Percentiles rank a stretch among this genome's conserved stretches.
Evolutionary conservation across 306 rosid genomes (phyloP).

Genomic region (Citrullus amarus): DNA sequence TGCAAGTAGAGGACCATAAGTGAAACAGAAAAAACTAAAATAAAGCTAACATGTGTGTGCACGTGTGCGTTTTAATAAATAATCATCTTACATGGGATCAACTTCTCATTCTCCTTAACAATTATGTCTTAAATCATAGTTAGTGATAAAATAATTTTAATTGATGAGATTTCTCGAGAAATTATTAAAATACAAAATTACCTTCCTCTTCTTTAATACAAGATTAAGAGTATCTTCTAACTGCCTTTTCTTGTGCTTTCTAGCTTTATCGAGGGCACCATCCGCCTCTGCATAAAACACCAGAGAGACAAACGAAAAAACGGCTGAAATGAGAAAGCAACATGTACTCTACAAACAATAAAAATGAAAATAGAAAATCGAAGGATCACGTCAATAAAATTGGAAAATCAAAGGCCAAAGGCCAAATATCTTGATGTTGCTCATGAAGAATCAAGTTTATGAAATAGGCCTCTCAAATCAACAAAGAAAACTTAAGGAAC

Average conservation of each 20-base stretch:
- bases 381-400: neutral
- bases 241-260: constrained; percentile 97
- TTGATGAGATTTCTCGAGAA: neutral
- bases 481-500: neutral
- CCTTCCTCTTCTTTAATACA: constrained; percentile 89
- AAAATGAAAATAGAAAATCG: neutral
- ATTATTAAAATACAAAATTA: constrained; percentile 13
- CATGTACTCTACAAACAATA: neutral
- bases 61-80: neutral
- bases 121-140: neutral
- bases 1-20: neutral
- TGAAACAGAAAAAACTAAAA: neutral
- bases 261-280: constrained; percentile 97
- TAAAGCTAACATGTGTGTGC: neutral
- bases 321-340: neutral
- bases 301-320: constrained; percentile 7
- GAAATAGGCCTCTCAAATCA: neutral
- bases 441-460: neutral
- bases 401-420: neutral
- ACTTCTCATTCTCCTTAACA: neutral
- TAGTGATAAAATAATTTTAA: neutral
- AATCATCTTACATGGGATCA: neutral
- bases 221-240: constrained; percentile 87
- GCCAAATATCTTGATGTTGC: neutral
- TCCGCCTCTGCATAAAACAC: constrained; percentile 72